Evolutionary conservation across 2,329 filamentous ascomycete genomes (phyloP).

Genomic region (Fusarium mexicanum): DNA sequence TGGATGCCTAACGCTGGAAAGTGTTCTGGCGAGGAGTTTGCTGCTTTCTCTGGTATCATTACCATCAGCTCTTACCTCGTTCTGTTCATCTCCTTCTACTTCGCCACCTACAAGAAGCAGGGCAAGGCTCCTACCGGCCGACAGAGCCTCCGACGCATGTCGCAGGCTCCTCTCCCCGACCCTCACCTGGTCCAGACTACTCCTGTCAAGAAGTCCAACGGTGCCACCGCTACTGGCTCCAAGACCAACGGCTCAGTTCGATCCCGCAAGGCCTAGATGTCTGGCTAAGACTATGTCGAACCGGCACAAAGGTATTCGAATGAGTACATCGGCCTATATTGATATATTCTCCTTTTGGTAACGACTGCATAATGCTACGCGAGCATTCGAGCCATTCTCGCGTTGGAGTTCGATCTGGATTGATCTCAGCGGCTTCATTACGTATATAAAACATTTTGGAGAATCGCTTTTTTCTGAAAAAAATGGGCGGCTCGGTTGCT

Average conservation of each 20-base stretch:
- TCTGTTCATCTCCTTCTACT: conserved; percentile 99
- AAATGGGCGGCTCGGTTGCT: conserved; percentile 26
- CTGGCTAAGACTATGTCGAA: background rate
- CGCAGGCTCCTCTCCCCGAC: conserved; percentile 77
- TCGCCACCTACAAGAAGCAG: conserved; percentile 93
- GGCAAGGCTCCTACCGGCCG: conserved; percentile 82
- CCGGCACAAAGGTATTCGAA: background rate
- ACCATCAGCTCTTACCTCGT: conserved; percentile 95
- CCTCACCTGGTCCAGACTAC: conserved; percentile 72
- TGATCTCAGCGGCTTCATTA: conserved; percentile 31
- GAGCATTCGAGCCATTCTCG: conserved; percentile 17
- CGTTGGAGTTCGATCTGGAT: conserved; percentile 33
- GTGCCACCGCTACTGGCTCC: conserved; percentile 63
- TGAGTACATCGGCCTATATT: background rate
- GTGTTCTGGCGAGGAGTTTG: conserved; percentile 97
- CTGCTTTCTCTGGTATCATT: conserved; percentile 88
- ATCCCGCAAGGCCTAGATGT: conserved; percentile 71
- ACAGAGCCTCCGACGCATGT: conserved; percentile 76
- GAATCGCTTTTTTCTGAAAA: conserved; percentile 25
- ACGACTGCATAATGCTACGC: conserved; percentile 16
- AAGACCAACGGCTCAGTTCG: conserved; percentile 71
- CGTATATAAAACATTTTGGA: conserved; percentile 42
- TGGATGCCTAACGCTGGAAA: conserved; percentile 84
- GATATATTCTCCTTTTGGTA: background rate
- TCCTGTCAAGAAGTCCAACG: conserved; percentile 55